Conservation (phyloP, 495 filamentous ascomycete species). For the Aspergillus egyptiacus region DNA sequence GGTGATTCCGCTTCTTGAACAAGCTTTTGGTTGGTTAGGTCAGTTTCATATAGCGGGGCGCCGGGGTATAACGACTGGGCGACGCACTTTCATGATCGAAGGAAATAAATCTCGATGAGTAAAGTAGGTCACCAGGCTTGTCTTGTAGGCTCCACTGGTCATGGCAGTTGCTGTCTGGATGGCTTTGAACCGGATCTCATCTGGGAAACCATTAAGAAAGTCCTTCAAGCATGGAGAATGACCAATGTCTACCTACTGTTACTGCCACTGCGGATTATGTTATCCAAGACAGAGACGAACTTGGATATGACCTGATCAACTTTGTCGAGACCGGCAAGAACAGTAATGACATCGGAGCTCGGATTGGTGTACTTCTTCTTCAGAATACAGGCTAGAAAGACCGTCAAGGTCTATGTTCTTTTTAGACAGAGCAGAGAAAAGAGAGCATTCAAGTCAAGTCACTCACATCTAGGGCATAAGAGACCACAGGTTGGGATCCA, state of each 20-base stretch:
- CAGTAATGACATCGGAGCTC: constrained; percentile 87
- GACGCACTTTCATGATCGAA: constrained; percentile 80
- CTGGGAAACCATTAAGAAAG: constrained; percentile 32
- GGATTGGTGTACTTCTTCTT: constrained; percentile 92
- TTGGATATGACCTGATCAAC: constrained; percentile 82
- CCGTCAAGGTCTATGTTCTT: constrained; percentile 68
- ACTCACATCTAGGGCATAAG: constrained; percentile 85
- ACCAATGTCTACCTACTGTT: constrained; percentile 50
- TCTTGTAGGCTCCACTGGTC: constrained; percentile 89
- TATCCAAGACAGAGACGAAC: constrained; percentile 77
- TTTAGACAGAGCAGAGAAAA: constrained; percentile 35
- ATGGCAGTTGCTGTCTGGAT: constrained; percentile 76
- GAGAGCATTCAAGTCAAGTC: not conserved
- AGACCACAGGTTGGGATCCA: constrained; percentile 55
- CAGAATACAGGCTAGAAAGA: constrained; percentile 74
- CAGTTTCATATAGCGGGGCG: too few relatives aligned
- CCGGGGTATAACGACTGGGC: not conserved
- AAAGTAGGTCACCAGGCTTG: constrained; percentile 88
- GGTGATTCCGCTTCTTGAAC: constrained; percentile 72
- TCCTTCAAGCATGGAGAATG: not conserved
- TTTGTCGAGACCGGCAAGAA: constrained; percentile 81
- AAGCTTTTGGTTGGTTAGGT: constrained; percentile 47
- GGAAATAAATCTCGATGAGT: constrained; percentile 93
- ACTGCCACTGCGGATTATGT: constrained; percentile 71
- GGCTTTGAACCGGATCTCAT: constrained; percentile 70